phyloP scores from a whole-genome alignment of 2,329 filamentous ascomycete species.

The Scedosporium aurantiacum region DNA sequence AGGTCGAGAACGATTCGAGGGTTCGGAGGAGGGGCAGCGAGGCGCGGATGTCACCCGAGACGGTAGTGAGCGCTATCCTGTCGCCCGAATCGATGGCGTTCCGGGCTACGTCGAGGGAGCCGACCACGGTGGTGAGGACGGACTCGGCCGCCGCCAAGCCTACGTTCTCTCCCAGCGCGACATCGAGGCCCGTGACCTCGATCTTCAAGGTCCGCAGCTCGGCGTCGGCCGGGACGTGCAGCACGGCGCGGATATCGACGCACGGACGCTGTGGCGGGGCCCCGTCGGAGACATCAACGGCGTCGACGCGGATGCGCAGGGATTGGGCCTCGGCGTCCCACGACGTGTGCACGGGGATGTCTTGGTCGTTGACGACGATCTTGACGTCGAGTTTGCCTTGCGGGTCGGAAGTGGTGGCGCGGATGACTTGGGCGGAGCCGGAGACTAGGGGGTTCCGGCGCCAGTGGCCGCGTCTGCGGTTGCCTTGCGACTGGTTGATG shows the following conservation, averaged over 20 bases:
- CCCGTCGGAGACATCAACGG: constrained; percentile 17
- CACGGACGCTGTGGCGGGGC: constrained; percentile 27
- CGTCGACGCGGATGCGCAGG: constrained; percentile 29
- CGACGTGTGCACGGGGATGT: constrained; percentile 22
- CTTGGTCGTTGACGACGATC: constrained; percentile 31
- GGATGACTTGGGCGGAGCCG: constrained; percentile 35
- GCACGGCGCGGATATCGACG: constrained; percentile 34
- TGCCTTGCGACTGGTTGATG: constrained; percentile 22
- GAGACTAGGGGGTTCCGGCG: constrained; percentile 24
- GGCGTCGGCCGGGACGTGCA: constrained; percentile 32
- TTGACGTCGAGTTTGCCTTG: constrained; percentile 31
- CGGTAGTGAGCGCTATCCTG: background rate
- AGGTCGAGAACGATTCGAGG: constrained; percentile 31
- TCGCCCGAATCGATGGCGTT: constrained; percentile 11
- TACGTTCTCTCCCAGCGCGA: constrained; percentile 29
- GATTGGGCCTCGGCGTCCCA: constrained; percentile 24
- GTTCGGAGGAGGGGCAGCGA: constrained; percentile 40
- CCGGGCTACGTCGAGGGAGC: constrained; percentile 25
- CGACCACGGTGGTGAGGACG: constrained; percentile 24
- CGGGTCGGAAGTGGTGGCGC: constrained; percentile 20
- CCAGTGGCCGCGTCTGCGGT: constrained; percentile 8
- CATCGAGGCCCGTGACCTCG: constrained; percentile 24
- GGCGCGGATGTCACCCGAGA: constrained; percentile 29
- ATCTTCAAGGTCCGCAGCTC: constrained; percentile 27
- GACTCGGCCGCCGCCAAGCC: constrained; percentile 21